These are phyloP conservation scores for Thymus quinquecostatus DNA, from an alignment of 257 asterid genomes.

Conservation along the genomic window DNA sequence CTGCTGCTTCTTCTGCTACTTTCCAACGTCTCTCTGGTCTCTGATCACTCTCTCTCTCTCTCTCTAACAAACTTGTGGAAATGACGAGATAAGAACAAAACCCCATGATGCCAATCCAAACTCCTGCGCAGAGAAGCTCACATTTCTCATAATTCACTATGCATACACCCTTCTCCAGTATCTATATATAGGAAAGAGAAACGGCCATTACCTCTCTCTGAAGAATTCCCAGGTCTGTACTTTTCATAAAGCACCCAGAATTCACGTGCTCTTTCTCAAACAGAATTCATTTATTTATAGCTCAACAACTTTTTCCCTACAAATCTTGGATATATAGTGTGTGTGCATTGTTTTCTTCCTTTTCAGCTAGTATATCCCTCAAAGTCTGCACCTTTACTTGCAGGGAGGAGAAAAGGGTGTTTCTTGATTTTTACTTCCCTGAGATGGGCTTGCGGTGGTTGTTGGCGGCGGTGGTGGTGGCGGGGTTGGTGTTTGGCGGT, in stretches of 20 bases:
- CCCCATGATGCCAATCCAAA: constrained; percentile 24
- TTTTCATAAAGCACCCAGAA: constrained; percentile 52
- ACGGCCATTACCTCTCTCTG: constrained; percentile 26
- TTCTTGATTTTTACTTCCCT: constrained; percentile 22
- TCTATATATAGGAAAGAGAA: neutral
- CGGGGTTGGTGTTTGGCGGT: constrained; percentile 46
- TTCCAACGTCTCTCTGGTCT: constrained; percentile 49
- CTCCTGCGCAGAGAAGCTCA: constrained; percentile 19
- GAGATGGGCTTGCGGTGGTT: constrained; percentile 52
- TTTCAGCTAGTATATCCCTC: constrained; percentile 20
- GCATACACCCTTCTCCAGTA: constrained; percentile 5
- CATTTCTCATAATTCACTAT: constrained; percentile 32
- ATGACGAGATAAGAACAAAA: constrained; percentile 29
- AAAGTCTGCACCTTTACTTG: constrained; percentile 25
- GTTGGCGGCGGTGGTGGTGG: constrained; percentile 47
- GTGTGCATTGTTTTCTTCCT: constrained; percentile 18
- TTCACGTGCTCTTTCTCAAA: constrained; percentile 60
- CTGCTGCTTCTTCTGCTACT: constrained; percentile 20
- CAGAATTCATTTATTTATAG: constrained; percentile 33
- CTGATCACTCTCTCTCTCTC: constrained; percentile 33
- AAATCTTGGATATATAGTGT: constrained; percentile 13
- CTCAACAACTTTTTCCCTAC: constrained; percentile 10
- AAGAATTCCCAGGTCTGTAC: constrained; percentile 30
- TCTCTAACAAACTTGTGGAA: constrained; percentile 40
- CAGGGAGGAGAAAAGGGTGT: constrained; percentile 19